Conservation (phyloP, 768 basidiomycete genomes). For the Amanita phalloides region DNA sequence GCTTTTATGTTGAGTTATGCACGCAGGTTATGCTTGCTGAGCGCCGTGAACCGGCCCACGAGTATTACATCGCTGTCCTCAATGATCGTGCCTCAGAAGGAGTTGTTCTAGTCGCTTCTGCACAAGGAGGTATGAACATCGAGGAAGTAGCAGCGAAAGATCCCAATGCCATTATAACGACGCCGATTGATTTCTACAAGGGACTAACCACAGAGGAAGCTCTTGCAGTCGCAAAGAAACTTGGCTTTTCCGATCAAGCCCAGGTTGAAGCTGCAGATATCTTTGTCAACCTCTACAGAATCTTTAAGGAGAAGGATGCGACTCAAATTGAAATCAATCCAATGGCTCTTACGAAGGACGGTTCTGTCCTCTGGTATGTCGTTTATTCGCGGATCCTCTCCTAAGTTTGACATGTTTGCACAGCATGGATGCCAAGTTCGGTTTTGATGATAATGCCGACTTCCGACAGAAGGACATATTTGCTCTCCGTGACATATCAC, state of each 20-base stretch:
- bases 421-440: conserved; percentile 99
- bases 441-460: conserved; percentile 99
- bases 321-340: conserved; percentile 99
- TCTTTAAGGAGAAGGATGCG: conserved; percentile 98
- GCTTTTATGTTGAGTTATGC: not conserved
- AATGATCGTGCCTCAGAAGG: conserved; percentile 88
- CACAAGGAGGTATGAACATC: conserved; percentile 99
- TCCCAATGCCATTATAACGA: conserved; percentile 91
- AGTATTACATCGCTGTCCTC: conserved; percentile 95
- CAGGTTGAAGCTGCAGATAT: conserved; percentile 85
- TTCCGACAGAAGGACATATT: conserved; percentile 94
- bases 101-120: conserved; percentile 88
- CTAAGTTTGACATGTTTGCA: not conserved
- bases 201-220: conserved; percentile 71
- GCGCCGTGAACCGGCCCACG: conserved; percentile 85
- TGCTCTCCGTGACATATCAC: conserved; percentile 78
- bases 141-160: conserved; percentile 98
- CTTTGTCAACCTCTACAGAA: conserved; percentile 88
- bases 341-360: conserved; percentile 85
- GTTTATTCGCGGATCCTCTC: not conserved
- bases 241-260: conserved; percentile 74
- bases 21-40: conserved; percentile 94
- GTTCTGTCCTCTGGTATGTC: conserved; percentile 82
- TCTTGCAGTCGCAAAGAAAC: conserved; percentile 70
- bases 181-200: conserved; percentile 75